A percentile compares a stretch with the other conserved stretches of the same genome.
phyloP scores from a whole-genome alignment of 106 monocot genomes.

The Agapanthus africanus region DNA sequence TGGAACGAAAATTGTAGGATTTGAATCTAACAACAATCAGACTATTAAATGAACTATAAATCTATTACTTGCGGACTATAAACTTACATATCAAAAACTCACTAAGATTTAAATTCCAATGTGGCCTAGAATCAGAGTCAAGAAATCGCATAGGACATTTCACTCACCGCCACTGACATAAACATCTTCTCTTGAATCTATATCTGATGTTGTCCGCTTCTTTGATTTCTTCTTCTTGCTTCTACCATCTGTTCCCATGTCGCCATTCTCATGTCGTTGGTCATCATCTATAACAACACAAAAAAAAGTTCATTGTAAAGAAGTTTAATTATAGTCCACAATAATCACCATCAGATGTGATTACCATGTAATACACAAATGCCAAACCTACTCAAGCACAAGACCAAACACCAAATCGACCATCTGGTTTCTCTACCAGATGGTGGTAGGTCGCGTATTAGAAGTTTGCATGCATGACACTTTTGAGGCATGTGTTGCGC shows the following conservation, averaged over 20 bases:
- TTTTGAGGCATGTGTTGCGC: too few relatives aligned
- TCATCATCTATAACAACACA: slow-evolving; percentile 10
- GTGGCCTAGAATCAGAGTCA: neutral
- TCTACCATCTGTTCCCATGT: neutral
- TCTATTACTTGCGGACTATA: neutral
- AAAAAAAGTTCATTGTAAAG: too few relatives aligned
- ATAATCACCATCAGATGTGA: too few relatives aligned
- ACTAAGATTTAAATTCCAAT: neutral
- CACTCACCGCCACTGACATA: slow-evolving; percentile 10
- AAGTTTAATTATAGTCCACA: too few relatives aligned
- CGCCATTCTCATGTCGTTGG: neutral
- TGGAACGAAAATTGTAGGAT: neutral
- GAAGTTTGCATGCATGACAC: too few relatives aligned
- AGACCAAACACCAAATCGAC: too few relatives aligned
- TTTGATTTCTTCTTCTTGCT: slow-evolving; percentile 19
- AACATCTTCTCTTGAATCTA: slow-evolving; percentile 1
- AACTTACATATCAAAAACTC: neutral
- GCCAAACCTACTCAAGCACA: too few relatives aligned
- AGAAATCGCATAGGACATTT: too few relatives aligned
- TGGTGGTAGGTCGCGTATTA: too few relatives aligned
- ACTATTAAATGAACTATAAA: neutral
- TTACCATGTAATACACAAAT: too few relatives aligned
- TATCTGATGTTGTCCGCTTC: slow-evolving; percentile 8
- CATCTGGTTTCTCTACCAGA: too few relatives aligned
- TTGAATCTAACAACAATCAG: too few relatives aligned